Percentiles rank a stretch among this genome's conserved stretches.
phyloP scores from a whole-genome alignment of 169 alveolate species.

The Plasmodium yoelii region DNA sequence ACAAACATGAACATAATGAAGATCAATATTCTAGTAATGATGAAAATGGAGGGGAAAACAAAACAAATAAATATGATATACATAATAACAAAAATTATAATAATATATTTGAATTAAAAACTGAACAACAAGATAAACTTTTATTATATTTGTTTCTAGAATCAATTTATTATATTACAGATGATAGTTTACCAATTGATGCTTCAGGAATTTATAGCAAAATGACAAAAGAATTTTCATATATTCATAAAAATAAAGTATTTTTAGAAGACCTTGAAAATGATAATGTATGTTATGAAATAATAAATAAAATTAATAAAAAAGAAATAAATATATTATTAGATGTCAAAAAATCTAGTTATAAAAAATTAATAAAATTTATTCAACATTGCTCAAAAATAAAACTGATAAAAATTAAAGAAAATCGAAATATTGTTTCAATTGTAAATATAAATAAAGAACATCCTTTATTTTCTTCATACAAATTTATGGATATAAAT shows the following conservation, averaged over 20 bases:
- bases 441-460: constrained; percentile 74
- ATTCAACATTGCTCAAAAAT: constrained; percentile 77
- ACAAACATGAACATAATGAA: neutral
- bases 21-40: neutral
- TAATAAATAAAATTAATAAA: constrained; percentile 17
- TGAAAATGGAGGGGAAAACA: neutral
- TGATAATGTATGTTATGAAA: constrained; percentile 7
- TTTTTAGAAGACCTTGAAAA: constrained; percentile 44
- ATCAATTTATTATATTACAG: constrained; percentile 50
- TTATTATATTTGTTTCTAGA: constrained; percentile 68
- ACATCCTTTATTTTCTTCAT: constrained; percentile 50
- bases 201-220: constrained; percentile 77
- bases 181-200: constrained; percentile 77
- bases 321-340: constrained; percentile 51
- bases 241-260: constrained; percentile 38
- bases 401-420: constrained; percentile 74
- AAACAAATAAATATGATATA: neutral
- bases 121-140: constrained; percentile 69
- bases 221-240: constrained; percentile 73
- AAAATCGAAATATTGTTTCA: constrained; percentile 66
- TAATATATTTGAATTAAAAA: constrained; percentile 18
- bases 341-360: constrained; percentile 76
- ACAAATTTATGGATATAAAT: constrained; percentile 62
- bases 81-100: neutral
- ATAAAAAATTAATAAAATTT: constrained; percentile 75